These are phyloP conservation scores for Vigna unguiculata DNA, from an alignment of 306 rosid species.

Conservation along the genomic window DNA sequence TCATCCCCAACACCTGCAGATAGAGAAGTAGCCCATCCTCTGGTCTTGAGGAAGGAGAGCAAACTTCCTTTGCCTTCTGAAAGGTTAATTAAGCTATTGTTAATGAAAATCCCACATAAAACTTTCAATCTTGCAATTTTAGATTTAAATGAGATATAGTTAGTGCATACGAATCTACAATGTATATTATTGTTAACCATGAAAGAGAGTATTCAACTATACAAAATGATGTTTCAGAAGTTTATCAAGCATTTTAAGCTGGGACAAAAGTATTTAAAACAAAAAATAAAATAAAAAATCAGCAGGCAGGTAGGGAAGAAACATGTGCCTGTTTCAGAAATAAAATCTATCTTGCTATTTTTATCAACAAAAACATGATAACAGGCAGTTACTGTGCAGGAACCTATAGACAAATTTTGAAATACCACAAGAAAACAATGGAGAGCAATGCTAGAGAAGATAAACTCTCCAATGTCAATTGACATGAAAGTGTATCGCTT, in stretches of 20 bases:
- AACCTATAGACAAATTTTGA: slow-evolving; percentile 34
- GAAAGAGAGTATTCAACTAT: slow-evolving; percentile 27
- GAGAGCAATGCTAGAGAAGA: slow-evolving; percentile 2
- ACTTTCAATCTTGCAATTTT: slow-evolving; percentile 22
- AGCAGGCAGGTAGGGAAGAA: not conserved
- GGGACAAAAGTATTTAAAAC: slow-evolving; percentile 13
- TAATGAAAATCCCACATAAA: slow-evolving; percentile 39
- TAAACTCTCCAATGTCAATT: not conserved
- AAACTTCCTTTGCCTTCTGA: slow-evolving; percentile 97
- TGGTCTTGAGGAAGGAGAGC: slow-evolving; percentile 78
- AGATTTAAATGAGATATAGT: slow-evolving; percentile 33
- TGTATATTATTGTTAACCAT: not conserved
- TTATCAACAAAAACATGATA: slow-evolving; percentile 21
- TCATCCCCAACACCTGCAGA: slow-evolving; percentile 95
- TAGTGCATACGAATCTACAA: not conserved
- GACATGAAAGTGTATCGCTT: slow-evolving; percentile 20
- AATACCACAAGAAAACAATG: slow-evolving; percentile 22
- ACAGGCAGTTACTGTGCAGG: slow-evolving; percentile 28
- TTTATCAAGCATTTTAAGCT: slow-evolving; percentile 24
- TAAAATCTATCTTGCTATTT: slow-evolving; percentile 9
- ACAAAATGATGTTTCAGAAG: slow-evolving; percentile 33
- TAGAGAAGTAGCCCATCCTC: slow-evolving; percentile 91
- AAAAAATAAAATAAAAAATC: not conserved
- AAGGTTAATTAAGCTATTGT: slow-evolving; percentile 48
- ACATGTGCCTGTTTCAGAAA: not conserved